Conservation (phyloP, 495 filamentous ascomycete species). For the Neurospora sp. region DNA sequence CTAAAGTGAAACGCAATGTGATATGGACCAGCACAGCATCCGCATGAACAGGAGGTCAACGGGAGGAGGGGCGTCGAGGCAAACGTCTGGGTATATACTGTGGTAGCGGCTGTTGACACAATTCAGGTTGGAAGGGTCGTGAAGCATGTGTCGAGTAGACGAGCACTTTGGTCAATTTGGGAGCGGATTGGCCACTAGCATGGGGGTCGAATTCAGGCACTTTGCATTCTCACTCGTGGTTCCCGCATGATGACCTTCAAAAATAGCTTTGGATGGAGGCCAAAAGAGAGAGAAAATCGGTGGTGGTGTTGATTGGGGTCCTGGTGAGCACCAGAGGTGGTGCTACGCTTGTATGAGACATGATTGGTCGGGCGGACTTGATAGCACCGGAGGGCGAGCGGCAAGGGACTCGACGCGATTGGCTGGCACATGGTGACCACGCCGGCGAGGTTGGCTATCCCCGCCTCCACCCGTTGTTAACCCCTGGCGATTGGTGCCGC, state of each 20-base stretch:
- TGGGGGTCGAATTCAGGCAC: conserved; percentile 22
- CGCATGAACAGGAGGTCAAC: conserved; percentile 20
- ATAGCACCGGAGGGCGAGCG: conserved; percentile 13
- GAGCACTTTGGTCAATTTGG: conserved; percentile 10
- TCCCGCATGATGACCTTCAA: conserved; percentile 26
- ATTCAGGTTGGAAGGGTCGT: not conserved
- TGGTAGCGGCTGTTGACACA: conserved; percentile 41
- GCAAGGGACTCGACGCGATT: conserved; percentile 14
- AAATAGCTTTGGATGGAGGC: conserved; percentile 17
- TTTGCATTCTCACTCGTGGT: conserved; percentile 25
- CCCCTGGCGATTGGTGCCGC: not conserved
- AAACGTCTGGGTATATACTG: conserved; percentile 34
- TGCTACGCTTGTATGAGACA: not conserved
- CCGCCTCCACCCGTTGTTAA: not conserved
- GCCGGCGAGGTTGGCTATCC: not conserved
- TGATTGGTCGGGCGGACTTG: conserved; percentile 16
- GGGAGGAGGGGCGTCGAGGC: conserved; percentile 8
- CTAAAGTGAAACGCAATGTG: conserved; percentile 37
- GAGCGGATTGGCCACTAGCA: conserved; percentile 5
- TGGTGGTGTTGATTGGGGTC: not conserved
- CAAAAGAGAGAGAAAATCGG: conserved; percentile 2
- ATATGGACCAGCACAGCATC: conserved; percentile 26
- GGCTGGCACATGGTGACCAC: conserved; percentile 9
- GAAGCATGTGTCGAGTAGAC: conserved; percentile 19
- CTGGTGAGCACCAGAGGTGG: not conserved